A percentile compares a stretch with the other conserved stretches of the same genome.
Conservation (phyloP, 2,329 filamentous ascomycete species). For the Monosporascus sp. region DNA sequence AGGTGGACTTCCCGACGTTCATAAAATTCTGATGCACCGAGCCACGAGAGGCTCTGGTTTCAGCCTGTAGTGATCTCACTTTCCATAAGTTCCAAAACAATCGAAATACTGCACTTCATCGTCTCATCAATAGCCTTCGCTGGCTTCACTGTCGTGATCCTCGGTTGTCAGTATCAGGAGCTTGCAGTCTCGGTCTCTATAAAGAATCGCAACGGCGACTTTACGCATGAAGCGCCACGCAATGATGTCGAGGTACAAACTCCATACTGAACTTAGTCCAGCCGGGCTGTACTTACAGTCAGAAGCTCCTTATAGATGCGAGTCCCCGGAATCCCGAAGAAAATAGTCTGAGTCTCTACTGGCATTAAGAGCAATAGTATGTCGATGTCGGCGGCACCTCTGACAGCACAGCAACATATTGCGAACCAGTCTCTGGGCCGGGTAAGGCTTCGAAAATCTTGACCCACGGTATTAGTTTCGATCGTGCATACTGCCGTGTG, state of each 20-base stretch:
- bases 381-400: slow-evolving; percentile 45
- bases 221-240: slow-evolving; percentile 39
- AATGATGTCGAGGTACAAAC: slow-evolving; percentile 52
- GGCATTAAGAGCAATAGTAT: not conserved
- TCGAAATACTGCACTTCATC: too few species aligned
- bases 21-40: too few species aligned
- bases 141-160: not conserved
- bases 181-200: slow-evolving; percentile 51
- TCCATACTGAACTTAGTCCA: slow-evolving; percentile 45
- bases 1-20: too few species aligned
- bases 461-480: slow-evolving; percentile 46
- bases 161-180: slow-evolving; percentile 37
- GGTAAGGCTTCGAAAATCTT: slow-evolving; percentile 38
- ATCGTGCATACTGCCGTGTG: not conserved
- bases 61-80: too few species aligned
- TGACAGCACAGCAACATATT: slow-evolving; percentile 55
- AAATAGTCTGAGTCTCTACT: not conserved
- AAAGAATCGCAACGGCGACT: slow-evolving; percentile 47
- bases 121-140: not conserved
- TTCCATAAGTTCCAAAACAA: too few species aligned
- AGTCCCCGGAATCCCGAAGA: slow-evolving; percentile 17
- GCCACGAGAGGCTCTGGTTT: too few species aligned
- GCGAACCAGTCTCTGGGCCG: slow-evolving; percentile 44
- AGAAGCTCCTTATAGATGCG: slow-evolving; percentile 14
- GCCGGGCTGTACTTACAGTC: slow-evolving; percentile 42